Base-by-base conservation (phyloP, 495 filamentous ascomycete genomes). In the Aspergillus egyptiacus region DNA sequence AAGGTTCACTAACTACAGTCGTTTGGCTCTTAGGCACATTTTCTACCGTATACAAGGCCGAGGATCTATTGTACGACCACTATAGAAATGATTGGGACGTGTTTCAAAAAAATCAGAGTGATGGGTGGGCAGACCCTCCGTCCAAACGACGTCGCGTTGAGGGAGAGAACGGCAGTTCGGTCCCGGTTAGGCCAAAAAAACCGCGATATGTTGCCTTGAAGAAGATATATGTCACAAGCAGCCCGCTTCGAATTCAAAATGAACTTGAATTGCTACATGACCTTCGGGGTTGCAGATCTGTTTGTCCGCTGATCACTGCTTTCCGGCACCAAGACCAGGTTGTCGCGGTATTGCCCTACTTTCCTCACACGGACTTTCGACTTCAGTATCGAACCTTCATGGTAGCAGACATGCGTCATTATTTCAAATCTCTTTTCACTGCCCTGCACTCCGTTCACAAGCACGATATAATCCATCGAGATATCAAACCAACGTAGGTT, bases 191-290 rank as follows among this genome's bases (percentile, higher is more conserved):
- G 30, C 60, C 59, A 52, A 64, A 58, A 33, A 68, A 66, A 50
- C 78, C 84, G 14, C 86, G 83, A 59, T 96, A 83, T 59, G 93
- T 99, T 32, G 93, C 93, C 19, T 84, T 99, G 65, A 99, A 99
- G 68, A 97, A 97, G 68, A 97, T 99, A 54, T 97, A 97, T 62
- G 93, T 96, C 45, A 99, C 93, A 2, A 95, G 89, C 58, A 95
- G 89, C 32, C 93, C 93, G 2, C 71, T 80, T 23, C 86, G 93
- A 25, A 97, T 97, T 51, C 82, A 95, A 58, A 99, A 99, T 68
- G 93, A 99, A 67, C 80, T 99, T 6, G 94, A 96, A 53, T 77
- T 99, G 9, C 80, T 99, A n/a, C 84, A 96, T 63, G 89, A 93
- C 62, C 77, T 99, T 4, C 80, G 83, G 35, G 81, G 84, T 23